Conservation (phyloP, 805 yeast genomes). For the Komagataella kurtzmanii region DNA sequence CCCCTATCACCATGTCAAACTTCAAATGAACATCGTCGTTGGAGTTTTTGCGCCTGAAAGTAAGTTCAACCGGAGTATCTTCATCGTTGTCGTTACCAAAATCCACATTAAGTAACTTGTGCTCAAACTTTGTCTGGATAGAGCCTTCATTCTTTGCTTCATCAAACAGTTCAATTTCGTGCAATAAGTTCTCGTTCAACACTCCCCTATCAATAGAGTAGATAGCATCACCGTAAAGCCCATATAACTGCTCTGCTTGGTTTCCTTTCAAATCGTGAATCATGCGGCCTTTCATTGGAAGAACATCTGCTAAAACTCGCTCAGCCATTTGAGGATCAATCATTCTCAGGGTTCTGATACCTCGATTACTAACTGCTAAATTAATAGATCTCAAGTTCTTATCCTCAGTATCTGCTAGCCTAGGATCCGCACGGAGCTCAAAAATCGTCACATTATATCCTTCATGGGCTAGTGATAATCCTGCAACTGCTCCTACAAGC, state of each 20-base stretch:
- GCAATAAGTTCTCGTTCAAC: conserved; percentile 51
- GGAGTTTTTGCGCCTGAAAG: background rate
- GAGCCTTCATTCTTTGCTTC: conserved; percentile 5
- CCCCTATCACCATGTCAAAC: conserved; percentile 60
- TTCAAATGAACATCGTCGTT: conserved; percentile 6
- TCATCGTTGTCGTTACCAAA: conserved; percentile 6
- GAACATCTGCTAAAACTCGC: conserved; percentile 41
- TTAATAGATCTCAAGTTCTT: conserved; percentile 58
- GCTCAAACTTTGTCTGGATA: conserved; percentile 37
- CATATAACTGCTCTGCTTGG: conserved; percentile 62
- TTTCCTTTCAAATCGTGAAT: conserved; percentile 58
- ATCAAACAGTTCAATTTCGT: conserved; percentile 41
- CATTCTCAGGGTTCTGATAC: conserved; percentile 52
- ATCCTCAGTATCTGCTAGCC: conserved; percentile 17
- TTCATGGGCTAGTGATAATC: conserved; percentile 60
- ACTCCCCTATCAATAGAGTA: conserved; percentile 73
- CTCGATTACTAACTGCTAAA: conserved; percentile 79
- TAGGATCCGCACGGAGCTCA: conserved; percentile 63
- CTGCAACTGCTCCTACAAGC: conserved; percentile 74
- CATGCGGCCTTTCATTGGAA: conserved; percentile 88
- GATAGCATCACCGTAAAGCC: conserved; percentile 69
- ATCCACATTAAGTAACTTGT: conserved; percentile 33
- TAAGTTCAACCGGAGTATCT: conserved; percentile 1
- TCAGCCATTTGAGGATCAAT: conserved; percentile 48
- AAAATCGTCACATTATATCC: conserved; percentile 64